Conservation (phyloP, 768 basidiomycete species). For the Rhodotorula babjevae region DNA sequence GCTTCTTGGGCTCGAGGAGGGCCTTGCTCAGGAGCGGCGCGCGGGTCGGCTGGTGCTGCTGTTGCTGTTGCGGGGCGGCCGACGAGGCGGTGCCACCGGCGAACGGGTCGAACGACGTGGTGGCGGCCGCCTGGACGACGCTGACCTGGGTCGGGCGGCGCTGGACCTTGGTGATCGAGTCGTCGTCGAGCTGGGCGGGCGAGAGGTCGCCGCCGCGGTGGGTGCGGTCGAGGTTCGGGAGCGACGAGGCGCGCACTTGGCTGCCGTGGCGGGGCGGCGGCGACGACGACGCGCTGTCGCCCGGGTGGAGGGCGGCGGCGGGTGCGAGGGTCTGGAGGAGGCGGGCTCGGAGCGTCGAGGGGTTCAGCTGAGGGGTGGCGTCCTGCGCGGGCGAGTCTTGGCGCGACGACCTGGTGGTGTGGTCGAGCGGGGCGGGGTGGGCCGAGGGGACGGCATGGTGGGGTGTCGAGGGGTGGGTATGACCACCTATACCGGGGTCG, state of each 20-base stretch:
- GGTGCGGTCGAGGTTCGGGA: background rate
- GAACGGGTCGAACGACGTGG: background rate
- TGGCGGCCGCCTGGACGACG: background rate
- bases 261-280: background rate
- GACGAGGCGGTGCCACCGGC: no score
- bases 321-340: conserved; percentile 15
- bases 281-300: background rate
- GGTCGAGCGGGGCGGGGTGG: background rate
- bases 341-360: background rate
- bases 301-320: background rate
- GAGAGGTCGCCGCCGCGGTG: conserved; percentile 7
- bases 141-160: background rate
- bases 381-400: background rate
- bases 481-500: conserved; percentile 25
- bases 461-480: background rate
- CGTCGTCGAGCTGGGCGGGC: conserved; percentile 10
- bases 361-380: conserved; percentile 12
- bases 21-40: conserved; percentile 24
- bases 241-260: background rate
- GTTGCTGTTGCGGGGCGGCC: no score
- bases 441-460: no score
- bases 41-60: background rate
- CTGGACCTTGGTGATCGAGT: background rate
- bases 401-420: background rate
- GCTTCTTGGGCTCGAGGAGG: conserved; percentile 28